A percentile compares a stretch with the other conserved stretches of the same genome.
These are phyloP conservation scores for Fusarium incarnatum DNA, from an alignment of 2,329 filamentous ascomycete species.

Conservation along the genomic window DNA sequence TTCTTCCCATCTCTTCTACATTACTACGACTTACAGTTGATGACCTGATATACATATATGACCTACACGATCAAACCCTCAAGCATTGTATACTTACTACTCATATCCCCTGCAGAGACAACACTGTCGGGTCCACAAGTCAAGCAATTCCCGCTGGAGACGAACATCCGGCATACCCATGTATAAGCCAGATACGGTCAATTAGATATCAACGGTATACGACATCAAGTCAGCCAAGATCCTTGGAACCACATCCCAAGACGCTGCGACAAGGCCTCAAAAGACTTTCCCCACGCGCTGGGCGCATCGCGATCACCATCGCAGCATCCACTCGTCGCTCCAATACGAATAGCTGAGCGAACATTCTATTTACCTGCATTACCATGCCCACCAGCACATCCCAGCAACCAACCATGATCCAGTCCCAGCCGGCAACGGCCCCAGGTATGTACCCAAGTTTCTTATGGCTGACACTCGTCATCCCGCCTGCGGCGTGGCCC, in stretches of 20 bases:
- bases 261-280: conserved; percentile 9
- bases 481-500: conserved; percentile 19
- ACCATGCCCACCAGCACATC: conserved; percentile 36
- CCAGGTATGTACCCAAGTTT: conserved; percentile 42
- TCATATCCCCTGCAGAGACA: conserved; percentile 22
- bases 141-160: conserved; percentile 22
- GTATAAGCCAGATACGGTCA: conserved; percentile 7
- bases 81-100: neutral
- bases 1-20: neutral
- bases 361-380: conserved; percentile 24
- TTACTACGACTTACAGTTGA: conserved; percentile 5
- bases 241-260: conserved; percentile 17
- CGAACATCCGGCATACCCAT: conserved; percentile 25
- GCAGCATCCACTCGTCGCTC: conserved; percentile 23
- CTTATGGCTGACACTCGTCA: conserved; percentile 23
- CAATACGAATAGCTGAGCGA: conserved; percentile 34
- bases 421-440: conserved; percentile 38
- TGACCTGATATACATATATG: conserved; percentile 9
- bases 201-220: conserved; percentile 22
- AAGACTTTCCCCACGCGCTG: conserved; percentile 8
- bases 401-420: conserved; percentile 45
- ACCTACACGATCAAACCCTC: conserved; percentile 6
- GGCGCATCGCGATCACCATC: conserved; percentile 14
- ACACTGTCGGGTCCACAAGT: conserved; percentile 22
- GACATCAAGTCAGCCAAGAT: conserved; percentile 23